These are phyloP conservation scores for Penicillium sp. DNA, from an alignment of 2,329 filamentous ascomycete genomes.

Conservation along the genomic window DNA sequence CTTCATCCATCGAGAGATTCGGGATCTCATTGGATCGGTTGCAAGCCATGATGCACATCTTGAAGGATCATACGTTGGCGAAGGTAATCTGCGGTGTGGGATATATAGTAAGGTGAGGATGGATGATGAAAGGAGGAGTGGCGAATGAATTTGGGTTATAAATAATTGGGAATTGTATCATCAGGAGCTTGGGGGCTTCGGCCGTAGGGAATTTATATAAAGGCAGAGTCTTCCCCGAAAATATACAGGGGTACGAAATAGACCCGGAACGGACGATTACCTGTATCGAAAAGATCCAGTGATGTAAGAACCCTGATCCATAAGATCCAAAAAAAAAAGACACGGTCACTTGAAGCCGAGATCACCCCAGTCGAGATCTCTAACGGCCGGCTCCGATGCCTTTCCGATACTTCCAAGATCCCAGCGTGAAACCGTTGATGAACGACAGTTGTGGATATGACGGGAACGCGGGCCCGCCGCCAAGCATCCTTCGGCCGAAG, in stretches of 20 bases:
- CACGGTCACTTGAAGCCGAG: slow-evolving; percentile 18
- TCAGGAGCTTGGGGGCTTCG: slow-evolving; percentile 10
- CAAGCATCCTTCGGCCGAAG: slow-evolving; percentile 19
- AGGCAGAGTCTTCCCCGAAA: slow-evolving; percentile 3
- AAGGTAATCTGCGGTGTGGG: neutral
- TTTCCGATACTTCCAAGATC: neutral
- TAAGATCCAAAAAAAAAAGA: neutral
- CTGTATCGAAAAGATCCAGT: slow-evolving; percentile 14
- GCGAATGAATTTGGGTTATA: slow-evolving; percentile 1
- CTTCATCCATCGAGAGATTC: slow-evolving; percentile 18
- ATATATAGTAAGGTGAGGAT: slow-evolving; percentile 3
- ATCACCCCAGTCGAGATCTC: slow-evolving; percentile 16
- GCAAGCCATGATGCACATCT: slow-evolving; percentile 20
- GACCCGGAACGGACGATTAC: slow-evolving; percentile 14
- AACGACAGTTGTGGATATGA: slow-evolving; percentile 2
- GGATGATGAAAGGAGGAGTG: neutral
- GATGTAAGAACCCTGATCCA: slow-evolving; percentile 19
- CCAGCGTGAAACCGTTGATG: slow-evolving; percentile 15
- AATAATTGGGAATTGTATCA: slow-evolving; percentile 11
- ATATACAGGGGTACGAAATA: slow-evolving; percentile 9
- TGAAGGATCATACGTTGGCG: slow-evolving; percentile 9
- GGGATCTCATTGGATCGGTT: slow-evolving; percentile 19
- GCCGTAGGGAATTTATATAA: slow-evolving; percentile 16
- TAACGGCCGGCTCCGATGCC: slow-evolving; percentile 25
- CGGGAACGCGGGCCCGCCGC: slow-evolving; percentile 2